Conservation (phyloP, 805 yeast species). For the Kodamaea nitidulidarum region DNA sequence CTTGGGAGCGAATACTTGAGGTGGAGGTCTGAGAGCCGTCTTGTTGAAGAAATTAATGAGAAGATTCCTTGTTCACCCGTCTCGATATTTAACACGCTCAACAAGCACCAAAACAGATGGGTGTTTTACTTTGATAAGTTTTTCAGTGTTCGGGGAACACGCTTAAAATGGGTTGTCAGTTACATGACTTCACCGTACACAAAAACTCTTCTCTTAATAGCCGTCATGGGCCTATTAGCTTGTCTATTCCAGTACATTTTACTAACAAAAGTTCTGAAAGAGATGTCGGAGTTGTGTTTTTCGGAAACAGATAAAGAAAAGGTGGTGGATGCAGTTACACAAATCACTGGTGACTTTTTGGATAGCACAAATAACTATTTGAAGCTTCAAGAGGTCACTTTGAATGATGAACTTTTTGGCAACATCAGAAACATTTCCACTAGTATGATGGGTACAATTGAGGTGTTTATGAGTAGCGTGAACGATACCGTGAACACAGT, state of each 20-base stretch:
- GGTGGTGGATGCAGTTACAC: neutral
- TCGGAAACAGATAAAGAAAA: neutral
- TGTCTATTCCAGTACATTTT: slow-evolving; percentile 53
- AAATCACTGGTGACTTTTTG: slow-evolving; percentile 5
- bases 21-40: slow-evolving; percentile 45
- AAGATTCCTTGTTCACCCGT: slow-evolving; percentile 3
- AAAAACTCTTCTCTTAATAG: slow-evolving; percentile 46
- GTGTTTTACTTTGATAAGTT: slow-evolving; percentile 8
- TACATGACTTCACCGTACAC: slow-evolving; percentile 56
- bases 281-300: neutral
- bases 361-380: slow-evolving; percentile 53
- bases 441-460: slow-evolving; percentile 58
- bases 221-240: slow-evolving; percentile 52
- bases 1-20: slow-evolving; percentile 41
- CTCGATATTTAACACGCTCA: slow-evolving; percentile 5
- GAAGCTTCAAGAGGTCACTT: slow-evolving; percentile 38
- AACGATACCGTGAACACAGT: slow-evolving; percentile 53
- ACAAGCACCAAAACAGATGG: slow-evolving; percentile 6
- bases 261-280: slow-evolving; percentile 22
- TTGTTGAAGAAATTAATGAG: slow-evolving; percentile 18
- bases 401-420: slow-evolving; percentile 66
- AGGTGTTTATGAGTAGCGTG: slow-evolving; percentile 53
- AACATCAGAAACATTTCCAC: slow-evolving; percentile 57
- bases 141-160: neutral
- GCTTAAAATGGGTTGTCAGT: slow-evolving; percentile 8